These are phyloP conservation scores for Colletotrichum scovillei DNA, from an alignment of 2,329 filamentous ascomycete genomes.

Conservation along the genomic window DNA sequence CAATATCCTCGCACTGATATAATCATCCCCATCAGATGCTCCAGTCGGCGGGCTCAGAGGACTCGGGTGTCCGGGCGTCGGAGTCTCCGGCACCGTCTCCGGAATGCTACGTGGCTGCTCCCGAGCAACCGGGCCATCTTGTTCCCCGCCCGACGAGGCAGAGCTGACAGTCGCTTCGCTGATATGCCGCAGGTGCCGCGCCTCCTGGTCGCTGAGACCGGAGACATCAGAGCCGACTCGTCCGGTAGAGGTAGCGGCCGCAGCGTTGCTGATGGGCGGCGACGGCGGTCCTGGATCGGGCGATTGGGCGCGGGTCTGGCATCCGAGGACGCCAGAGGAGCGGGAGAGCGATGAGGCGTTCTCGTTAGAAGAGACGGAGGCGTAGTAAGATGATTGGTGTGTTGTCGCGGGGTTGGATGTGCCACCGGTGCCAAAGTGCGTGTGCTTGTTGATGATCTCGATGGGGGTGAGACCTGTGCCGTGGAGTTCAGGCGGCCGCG, in stretches of 20 bases:
- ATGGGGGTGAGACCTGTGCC: conserved; percentile 53
- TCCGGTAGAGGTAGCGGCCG: conserved; percentile 3
- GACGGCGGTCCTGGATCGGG: conserved; percentile 27
- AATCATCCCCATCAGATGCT: conserved; percentile 40
- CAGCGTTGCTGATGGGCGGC: conserved; percentile 15
- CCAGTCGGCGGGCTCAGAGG: conserved; percentile 42
- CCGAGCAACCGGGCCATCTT: neutral
- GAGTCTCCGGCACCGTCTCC: conserved; percentile 28
- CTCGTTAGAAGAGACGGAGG: conserved; percentile 36
- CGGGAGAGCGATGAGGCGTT: conserved; percentile 34
- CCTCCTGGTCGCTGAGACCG: conserved; percentile 53
- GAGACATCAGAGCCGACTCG: conserved; percentile 53
- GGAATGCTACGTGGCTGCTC: conserved; percentile 11
- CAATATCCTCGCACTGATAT: conserved; percentile 38
- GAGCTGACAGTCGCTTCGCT: conserved; percentile 55
- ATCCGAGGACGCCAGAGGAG: conserved; percentile 29
- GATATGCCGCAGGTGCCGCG: conserved; percentile 53
- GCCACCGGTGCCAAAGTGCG: conserved; percentile 41
- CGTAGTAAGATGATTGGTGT: conserved; percentile 44
- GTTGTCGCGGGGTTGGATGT: conserved; percentile 40
- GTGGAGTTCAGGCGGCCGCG: conserved; percentile 56
- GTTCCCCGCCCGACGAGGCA: conserved; percentile 21
- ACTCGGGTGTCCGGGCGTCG: conserved; percentile 25
- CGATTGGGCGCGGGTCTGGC: conserved; percentile 22
- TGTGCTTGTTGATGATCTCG: conserved; percentile 52